phyloP scores from a whole-genome alignment of 139 green algal species.

The Coccomyxa sp. region DNA sequence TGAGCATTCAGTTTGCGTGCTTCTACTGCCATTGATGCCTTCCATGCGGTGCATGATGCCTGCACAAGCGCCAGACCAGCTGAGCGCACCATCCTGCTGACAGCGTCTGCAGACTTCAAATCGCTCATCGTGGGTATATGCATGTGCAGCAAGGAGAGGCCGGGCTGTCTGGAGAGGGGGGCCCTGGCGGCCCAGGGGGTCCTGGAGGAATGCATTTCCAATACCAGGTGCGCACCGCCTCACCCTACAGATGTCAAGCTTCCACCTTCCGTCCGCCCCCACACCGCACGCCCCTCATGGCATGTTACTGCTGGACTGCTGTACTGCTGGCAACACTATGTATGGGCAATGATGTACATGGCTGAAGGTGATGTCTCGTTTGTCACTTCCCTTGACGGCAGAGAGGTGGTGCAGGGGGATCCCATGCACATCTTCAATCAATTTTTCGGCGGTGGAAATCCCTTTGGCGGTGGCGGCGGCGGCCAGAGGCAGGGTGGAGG shows the following conservation, averaged over 20 bases:
- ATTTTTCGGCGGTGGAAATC: conserved; percentile 65
- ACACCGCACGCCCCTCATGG: neutral
- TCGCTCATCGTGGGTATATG: too few relatives aligned
- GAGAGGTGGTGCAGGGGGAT: conserved; percentile 50
- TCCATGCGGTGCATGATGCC: too few relatives aligned
- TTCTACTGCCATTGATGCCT: too few relatives aligned
- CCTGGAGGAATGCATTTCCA: conserved; percentile 44
- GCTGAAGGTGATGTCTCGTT: too few relatives aligned
- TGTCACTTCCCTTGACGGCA: too few relatives aligned
- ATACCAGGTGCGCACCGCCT: conserved; percentile 44
- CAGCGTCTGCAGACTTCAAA: too few relatives aligned
- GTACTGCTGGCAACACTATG: neutral
- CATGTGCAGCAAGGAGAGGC: conserved; percentile 65
- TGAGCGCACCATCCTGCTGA: too few relatives aligned
- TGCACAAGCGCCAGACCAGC: too few relatives aligned
- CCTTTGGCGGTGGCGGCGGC: conserved; percentile 18
- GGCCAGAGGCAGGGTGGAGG: neutral
- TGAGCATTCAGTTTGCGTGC: too few relatives aligned
- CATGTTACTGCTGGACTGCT: neutral
- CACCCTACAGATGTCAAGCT: too few relatives aligned
- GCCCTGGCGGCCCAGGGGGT: conserved; percentile 23
- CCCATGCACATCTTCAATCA: conserved; percentile 78
- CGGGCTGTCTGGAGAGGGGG: conserved; percentile 45
- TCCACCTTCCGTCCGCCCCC: neutral
- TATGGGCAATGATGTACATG: too few relatives aligned